These are phyloP conservation scores for Truncatella angustata DNA, from an alignment of 2,329 filamentous ascomycete genomes.

Conservation along the genomic window DNA sequence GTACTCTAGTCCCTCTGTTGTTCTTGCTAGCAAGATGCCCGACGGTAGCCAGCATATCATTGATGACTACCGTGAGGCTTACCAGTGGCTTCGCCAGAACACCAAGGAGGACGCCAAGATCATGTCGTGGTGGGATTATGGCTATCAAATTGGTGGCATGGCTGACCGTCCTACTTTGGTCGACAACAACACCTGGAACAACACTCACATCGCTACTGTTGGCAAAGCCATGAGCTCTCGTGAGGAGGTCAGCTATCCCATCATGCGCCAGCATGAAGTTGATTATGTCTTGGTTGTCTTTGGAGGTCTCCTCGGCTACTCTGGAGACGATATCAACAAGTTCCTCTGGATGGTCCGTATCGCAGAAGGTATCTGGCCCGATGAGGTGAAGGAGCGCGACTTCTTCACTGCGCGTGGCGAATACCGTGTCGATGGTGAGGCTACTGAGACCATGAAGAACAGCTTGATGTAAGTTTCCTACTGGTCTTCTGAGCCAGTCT, in stretches of 20 bases:
- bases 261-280: conserved; percentile 97
- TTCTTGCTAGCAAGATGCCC: conserved; percentile 85
- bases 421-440: conserved; percentile 90
- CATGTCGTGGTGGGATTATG: conserved; percentile 99
- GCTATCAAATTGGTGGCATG: conserved; percentile 99
- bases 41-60: conserved; percentile 98
- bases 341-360: conserved; percentile 99
- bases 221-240: conserved; percentile 98
- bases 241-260: conserved; percentile 97
- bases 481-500: not conserved
- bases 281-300: conserved; percentile 99
- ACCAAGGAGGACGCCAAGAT: conserved; percentile 93
- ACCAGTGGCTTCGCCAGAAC: conserved; percentile 99
- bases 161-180: conserved; percentile 94
- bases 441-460: conserved; percentile 97
- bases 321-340: conserved; percentile 98
- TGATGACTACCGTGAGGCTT: conserved; percentile 97
- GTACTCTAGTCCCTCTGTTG: conserved; percentile 96
- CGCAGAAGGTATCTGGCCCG: conserved; percentile 99
- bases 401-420: conserved; percentile 94
- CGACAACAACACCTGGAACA: conserved; percentile 99
- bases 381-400: conserved; percentile 94
- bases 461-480: conserved; percentile 80
- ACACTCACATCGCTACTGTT: conserved; percentile 98
- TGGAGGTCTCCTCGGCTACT: conserved; percentile 93